Conservation (phyloP, 306 rosid genomes). For the Ammopiptanthus mongolicus region DNA sequence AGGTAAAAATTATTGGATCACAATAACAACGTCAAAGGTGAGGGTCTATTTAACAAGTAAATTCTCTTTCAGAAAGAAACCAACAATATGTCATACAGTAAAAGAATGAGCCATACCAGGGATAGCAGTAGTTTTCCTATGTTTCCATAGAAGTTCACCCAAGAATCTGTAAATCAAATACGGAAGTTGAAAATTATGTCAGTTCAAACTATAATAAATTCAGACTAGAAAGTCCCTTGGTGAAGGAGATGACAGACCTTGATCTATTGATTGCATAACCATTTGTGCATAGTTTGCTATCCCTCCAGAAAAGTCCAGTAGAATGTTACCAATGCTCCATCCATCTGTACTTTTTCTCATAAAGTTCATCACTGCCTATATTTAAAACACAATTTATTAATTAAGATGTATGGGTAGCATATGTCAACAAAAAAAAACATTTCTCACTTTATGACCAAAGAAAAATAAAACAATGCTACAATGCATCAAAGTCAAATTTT, state of each 20-base stretch:
- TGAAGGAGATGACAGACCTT: conserved; percentile 42
- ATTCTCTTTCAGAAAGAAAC: not conserved
- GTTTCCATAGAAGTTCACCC: conserved; percentile 85
- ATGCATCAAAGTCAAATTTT: not conserved
- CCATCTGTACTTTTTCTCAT: conserved; percentile 78
- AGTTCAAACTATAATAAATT: not conserved
- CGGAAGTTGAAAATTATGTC: conserved; percentile 2
- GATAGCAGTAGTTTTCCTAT: conserved; percentile 76
- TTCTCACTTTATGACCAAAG: too few relatives aligned
- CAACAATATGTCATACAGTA: not conserved
- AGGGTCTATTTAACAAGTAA: not conserved
- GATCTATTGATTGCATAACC: conserved; percentile 85
- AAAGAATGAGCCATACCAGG: conserved; percentile 45
- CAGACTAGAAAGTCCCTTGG: not conserved
- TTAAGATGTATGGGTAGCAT: not conserved
- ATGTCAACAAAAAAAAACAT: not conserved
- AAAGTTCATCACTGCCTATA: conserved; percentile 77
- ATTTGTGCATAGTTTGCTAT: conserved; percentile 68
- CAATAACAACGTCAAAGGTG: not conserved
- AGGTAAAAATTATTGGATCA: not conserved
- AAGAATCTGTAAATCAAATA: conserved; percentile 59
- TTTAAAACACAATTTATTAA: not conserved
- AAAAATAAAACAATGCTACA: not conserved
- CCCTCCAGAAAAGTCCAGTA: conserved; percentile 78
- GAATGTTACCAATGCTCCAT: conserved; percentile 75